Base-by-base conservation (phyloP, 2,329 filamentous ascomycete genomes). In the Ceratocystis ficicola region DNA sequence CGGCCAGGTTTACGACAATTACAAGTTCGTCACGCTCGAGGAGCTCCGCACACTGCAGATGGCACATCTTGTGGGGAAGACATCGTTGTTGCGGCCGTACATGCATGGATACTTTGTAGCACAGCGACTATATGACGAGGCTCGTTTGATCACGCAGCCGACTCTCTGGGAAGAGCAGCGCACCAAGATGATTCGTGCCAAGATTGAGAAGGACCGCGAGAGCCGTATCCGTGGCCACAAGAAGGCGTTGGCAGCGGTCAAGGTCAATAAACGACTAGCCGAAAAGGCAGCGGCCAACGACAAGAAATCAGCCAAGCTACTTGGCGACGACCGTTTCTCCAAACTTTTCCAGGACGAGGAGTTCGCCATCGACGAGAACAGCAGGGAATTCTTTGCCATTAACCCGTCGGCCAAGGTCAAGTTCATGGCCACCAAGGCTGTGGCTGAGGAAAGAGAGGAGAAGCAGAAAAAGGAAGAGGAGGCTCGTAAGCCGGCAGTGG, bases 81-180 rank as follows among this genome's bases (percentile, higher is more conserved):
- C 91, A 32, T 94, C 89, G 72, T 78, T 97, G 22, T 79, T 99
- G 50, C 83, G 93, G 57, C 94, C 94, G 55, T 99, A 99, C 74
- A 99, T 99, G 95, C 94, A 99, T 74, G 95, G 94, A 71, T 97
- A 94, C 80, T 99, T 99, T 77, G 92, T 99, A 62, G 90, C 89
- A 44, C 93, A 95, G 71, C 90, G 92, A 72, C 77, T 99, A 30
- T 97, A 99, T 75, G 95, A 99, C 73, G 92, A 99, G 75, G 94
- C 94, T 20, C 82, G 89, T 65, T 79, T 99, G 68, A 96, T 97
- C 71, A 88, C 89, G 62, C 96, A 97, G 76, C 94, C 94, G 0
- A 95, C 95, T 73, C 83, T 95, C 64, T 95, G 89, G 82, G 90
- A 96, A 73, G 90, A 97, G 72, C 90, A 97, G 75, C 84, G 91